Evolutionary conservation across 2,329 filamentous ascomycete species (phyloP).

Genomic region (Phoma herbarum): DNA sequence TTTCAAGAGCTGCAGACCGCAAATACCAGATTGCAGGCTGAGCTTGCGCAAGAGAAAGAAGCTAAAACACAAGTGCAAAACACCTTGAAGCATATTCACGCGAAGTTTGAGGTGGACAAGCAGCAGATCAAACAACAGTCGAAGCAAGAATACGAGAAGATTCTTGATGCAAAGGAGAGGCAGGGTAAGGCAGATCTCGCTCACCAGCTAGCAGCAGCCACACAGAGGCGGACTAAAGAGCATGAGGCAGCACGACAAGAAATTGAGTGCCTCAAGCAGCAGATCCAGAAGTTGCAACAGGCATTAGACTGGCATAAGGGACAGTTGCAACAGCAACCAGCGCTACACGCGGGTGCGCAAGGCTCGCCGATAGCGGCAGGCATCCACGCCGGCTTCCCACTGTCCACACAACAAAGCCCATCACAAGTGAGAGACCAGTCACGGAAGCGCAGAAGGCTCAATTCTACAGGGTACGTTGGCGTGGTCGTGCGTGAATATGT

Average conservation of each 20-base stretch:
- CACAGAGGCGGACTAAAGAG: neutral
- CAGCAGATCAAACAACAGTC: neutral
- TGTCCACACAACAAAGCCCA: neutral
- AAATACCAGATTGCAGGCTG: neutral
- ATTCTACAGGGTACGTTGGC: conserved; percentile 1
- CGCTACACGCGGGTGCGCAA: neutral
- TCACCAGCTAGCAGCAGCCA: neutral
- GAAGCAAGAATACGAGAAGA: neutral
- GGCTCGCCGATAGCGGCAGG: neutral
- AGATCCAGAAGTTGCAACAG: neutral
- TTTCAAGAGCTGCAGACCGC: neutral
- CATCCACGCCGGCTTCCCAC: conserved; percentile 1
- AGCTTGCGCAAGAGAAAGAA: neutral
- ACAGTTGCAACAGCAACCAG: neutral
- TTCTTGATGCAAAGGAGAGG: neutral
- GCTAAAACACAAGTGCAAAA: neutral
- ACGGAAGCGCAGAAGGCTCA: conserved; percentile 7
- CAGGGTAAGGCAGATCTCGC: neutral
- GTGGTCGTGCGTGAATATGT: rapidly evolving
- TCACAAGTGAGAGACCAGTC: neutral
- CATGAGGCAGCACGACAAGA: neutral
- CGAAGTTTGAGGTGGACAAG: neutral
- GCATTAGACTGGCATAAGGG: neutral
- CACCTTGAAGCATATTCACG: neutral
- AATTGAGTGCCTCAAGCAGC: conserved; percentile 3